These are phyloP conservation scores for Ogataea hybrid DNA, from an alignment of 1,139 yeast genomes.

Conservation along the genomic window DNA sequence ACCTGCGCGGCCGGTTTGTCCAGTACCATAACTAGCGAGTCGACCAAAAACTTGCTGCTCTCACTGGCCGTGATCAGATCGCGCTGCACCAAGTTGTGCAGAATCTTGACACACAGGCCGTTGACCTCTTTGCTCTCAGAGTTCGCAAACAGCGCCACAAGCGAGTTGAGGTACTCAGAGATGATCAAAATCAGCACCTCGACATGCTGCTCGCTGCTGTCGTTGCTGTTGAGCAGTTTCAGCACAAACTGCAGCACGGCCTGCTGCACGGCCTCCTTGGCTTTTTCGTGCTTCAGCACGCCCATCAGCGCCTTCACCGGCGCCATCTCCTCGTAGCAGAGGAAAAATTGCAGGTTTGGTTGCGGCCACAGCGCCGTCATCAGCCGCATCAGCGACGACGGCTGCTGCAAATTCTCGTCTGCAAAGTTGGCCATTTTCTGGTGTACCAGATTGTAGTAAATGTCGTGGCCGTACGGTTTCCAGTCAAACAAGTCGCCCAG, in stretches of 20 bases:
- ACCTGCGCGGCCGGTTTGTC: constrained; percentile 59
- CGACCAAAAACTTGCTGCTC: constrained; percentile 54
- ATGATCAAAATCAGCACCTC: constrained; percentile 56
- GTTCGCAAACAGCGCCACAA: constrained; percentile 50
- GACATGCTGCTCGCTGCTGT: constrained; percentile 41
- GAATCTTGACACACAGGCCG: constrained; percentile 49
- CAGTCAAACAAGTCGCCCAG: constrained; percentile 51
- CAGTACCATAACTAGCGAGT: constrained; percentile 59
- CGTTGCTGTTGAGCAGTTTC: constrained; percentile 34
- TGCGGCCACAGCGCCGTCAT: constrained; percentile 62
- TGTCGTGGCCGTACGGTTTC: constrained; percentile 49
- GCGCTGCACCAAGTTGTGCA: constrained; percentile 56
- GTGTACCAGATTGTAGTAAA: constrained; percentile 53
- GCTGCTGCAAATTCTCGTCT: constrained; percentile 75
- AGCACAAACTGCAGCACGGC: constrained; percentile 57
- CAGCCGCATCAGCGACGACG: constrained; percentile 73
- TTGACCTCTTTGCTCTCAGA: constrained; percentile 49
- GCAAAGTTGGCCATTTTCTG: constrained; percentile 71
- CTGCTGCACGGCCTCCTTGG: constrained; percentile 66
- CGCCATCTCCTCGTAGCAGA: constrained; percentile 55
- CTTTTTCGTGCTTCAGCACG: constrained; percentile 50
- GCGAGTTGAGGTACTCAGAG: constrained; percentile 48
- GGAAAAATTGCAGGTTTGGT: constrained; percentile 47
- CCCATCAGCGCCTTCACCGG: constrained; percentile 57
- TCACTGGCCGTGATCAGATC: constrained; percentile 57